These are phyloP conservation scores for Diaporthe citri DNA, from an alignment of 2,329 filamentous ascomycete species.

Conservation along the genomic window DNA sequence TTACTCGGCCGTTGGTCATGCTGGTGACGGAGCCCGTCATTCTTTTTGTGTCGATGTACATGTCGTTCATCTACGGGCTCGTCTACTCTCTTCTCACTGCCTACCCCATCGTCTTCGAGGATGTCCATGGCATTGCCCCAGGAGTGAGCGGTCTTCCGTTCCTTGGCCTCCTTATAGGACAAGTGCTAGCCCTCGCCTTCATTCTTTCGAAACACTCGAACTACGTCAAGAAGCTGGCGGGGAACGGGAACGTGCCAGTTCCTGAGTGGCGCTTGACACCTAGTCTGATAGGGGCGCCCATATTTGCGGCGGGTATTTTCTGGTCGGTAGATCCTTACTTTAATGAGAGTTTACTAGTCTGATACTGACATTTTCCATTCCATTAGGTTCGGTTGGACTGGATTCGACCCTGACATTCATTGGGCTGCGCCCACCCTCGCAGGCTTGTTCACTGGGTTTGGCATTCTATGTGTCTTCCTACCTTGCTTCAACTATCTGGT, in stretches of 20 bases:
- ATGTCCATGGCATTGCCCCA: slow-evolving; percentile 46
- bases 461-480: slow-evolving; percentile 44
- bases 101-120: slow-evolving; percentile 45
- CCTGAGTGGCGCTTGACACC: slow-evolving; percentile 44
- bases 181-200: slow-evolving; percentile 39
- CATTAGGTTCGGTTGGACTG: slow-evolving; percentile 42
- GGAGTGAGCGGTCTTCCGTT: slow-evolving; percentile 49
- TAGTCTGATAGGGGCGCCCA: slow-evolving; percentile 43
- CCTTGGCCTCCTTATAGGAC: slow-evolving; percentile 46
- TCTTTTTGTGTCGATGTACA: slow-evolving; percentile 55
- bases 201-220: slow-evolving; percentile 45
- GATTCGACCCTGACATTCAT: slow-evolving; percentile 40
- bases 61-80: slow-evolving; percentile 39
- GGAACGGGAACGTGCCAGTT: slow-evolving; percentile 40
- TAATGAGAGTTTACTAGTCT: background rate
- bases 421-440: slow-evolving; percentile 42
- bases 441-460: slow-evolving; percentile 43
- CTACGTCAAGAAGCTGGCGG: slow-evolving; percentile 44
- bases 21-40: slow-evolving; percentile 68
- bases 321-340: slow-evolving; percentile 42
- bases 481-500: slow-evolving; percentile 51
- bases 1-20: slow-evolving; percentile 44
- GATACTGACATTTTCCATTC: background rate
- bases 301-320: slow-evolving; percentile 52
- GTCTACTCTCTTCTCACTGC: slow-evolving; percentile 37